These are phyloP conservation scores for Fistulifera pelliculosa DNA, from an alignment of 108 stramenopile species.

Conservation along the genomic window DNA sequence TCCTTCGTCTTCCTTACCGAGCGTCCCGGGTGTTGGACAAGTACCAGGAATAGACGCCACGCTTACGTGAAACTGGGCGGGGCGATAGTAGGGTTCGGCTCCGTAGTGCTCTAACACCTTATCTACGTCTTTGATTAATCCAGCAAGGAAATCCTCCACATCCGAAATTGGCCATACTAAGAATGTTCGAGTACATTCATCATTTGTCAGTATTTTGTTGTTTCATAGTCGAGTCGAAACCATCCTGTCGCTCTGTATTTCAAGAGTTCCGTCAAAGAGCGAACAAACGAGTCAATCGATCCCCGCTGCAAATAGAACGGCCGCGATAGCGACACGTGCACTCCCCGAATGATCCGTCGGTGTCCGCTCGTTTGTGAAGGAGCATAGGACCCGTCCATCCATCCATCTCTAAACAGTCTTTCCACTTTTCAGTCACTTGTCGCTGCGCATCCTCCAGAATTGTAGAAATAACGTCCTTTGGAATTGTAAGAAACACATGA, in stretches of 20 bases:
- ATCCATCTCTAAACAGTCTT: slow-evolving; percentile 11
- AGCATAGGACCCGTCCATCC: slow-evolving; percentile 20
- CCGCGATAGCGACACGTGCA: slow-evolving; percentile 34
- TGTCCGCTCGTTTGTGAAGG: slow-evolving; percentile 7
- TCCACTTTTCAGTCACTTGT: slow-evolving; percentile 5
- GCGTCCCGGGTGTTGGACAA: too few relatives aligned
- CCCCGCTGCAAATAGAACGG: slow-evolving; percentile 28
- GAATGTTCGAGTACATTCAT: slow-evolving; percentile 35
- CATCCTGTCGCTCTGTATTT: slow-evolving; percentile 6
- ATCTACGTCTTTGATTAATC: slow-evolving; percentile 29
- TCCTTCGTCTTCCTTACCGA: too few relatives aligned
- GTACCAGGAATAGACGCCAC: slow-evolving; percentile 24
- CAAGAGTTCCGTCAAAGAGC: slow-evolving; percentile 11
- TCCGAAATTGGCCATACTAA: slow-evolving; percentile 17
- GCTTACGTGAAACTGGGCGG: slow-evolving; percentile 30
- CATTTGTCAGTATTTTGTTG: slow-evolving; percentile 27
- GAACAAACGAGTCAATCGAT: slow-evolving; percentile 27
- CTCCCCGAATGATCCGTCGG: neutral
- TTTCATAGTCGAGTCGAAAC: neutral
- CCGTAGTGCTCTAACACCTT: slow-evolving; percentile 18
- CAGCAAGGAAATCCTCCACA: slow-evolving; percentile 4
- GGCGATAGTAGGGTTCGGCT: slow-evolving; percentile 27
- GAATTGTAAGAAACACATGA: slow-evolving; percentile 26
- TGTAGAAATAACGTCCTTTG: neutral
- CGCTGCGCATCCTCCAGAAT: neutral